A percentile compares a stretch with the other conserved stretches of the same genome.
Conservation (phyloP, 352 stramenopile genomes). For the Globisporangium solare region DNA sequence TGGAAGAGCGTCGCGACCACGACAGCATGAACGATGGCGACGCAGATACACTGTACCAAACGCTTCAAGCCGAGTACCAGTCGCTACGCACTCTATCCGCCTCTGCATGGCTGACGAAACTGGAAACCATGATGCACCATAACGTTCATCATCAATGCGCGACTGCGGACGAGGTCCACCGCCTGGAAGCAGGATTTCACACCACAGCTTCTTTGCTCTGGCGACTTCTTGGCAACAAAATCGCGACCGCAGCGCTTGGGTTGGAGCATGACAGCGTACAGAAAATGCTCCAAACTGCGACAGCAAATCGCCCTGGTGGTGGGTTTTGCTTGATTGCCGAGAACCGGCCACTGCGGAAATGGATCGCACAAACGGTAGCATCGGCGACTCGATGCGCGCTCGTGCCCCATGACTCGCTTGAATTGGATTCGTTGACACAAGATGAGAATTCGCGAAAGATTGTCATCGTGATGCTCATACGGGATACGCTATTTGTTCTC, state of each 20-base stretch:
- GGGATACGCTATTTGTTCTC: constrained; percentile 38
- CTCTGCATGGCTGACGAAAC: constrained; percentile 27
- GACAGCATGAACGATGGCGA: background rate
- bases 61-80: background rate
- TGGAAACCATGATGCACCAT: constrained; percentile 51
- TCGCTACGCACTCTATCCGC: constrained; percentile 21
- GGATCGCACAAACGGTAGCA: constrained; percentile 14
- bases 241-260: constrained; percentile 4
- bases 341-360: constrained; percentile 12
- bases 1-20: background rate
- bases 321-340: constrained; percentile 4
- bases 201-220: constrained; percentile 4
- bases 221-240: constrained; percentile 4
- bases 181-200: constrained; percentile 20
- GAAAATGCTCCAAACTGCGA: constrained; percentile 5
- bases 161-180: constrained; percentile 18
- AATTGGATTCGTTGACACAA: background rate
- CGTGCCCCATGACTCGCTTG: constrained; percentile 1
- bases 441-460: background rate
- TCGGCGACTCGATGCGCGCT: constrained; percentile 10
- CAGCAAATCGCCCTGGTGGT: background rate
- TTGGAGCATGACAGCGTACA: constrained; percentile 1
- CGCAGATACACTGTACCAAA: background rate
- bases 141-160: constrained; percentile 54
- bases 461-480: constrained; percentile 19